A percentile compares a stretch with the other conserved stretches of the same genome.
Evolutionary conservation across 2,329 filamentous ascomycete genomes (phyloP).

Genomic region (Verticillium isaacii): DNA sequence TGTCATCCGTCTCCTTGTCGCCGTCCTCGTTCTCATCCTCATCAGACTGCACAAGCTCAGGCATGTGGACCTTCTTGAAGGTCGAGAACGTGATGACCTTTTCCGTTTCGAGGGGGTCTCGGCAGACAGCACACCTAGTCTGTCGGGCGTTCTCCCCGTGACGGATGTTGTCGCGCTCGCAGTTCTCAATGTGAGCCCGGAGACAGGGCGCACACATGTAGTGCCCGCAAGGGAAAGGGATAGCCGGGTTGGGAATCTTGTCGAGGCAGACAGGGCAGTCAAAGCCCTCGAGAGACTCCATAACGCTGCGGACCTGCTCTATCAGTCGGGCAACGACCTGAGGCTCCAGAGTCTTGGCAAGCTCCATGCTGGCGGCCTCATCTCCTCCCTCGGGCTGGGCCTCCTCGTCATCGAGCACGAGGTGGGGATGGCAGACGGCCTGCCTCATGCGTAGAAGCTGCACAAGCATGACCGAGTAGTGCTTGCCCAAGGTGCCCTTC

Average conservation of each 20-base stretch:
- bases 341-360: constrained; percentile 55
- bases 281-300: constrained; percentile 47
- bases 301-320: constrained; percentile 6
- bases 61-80: constrained; percentile 70
- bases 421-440: constrained; percentile 74
- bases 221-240: constrained; percentile 85
- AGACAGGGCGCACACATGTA: constrained; percentile 75
- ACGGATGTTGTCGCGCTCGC: constrained; percentile 47
- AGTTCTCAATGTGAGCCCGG: constrained; percentile 58
- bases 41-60: constrained; percentile 27
- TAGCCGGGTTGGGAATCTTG: constrained; percentile 62
- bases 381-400: constrained; percentile 32
- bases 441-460: constrained; percentile 76
- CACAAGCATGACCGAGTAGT: constrained; percentile 78
- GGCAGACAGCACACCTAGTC: constrained; percentile 72
- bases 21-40: constrained; percentile 26
- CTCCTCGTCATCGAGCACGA: constrained; percentile 45
- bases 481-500: constrained; percentile 60
- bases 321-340: constrained; percentile 64
- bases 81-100: constrained; percentile 69
- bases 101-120: constrained; percentile 58
- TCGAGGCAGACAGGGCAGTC: constrained; percentile 85
- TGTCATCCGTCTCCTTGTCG: constrained; percentile 26
- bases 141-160: constrained; percentile 54
- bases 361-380: constrained; percentile 47